Evolutionary conservation across 495 filamentous ascomycete species (phyloP).

Genomic region (Glutinoglossum americanum): DNA sequence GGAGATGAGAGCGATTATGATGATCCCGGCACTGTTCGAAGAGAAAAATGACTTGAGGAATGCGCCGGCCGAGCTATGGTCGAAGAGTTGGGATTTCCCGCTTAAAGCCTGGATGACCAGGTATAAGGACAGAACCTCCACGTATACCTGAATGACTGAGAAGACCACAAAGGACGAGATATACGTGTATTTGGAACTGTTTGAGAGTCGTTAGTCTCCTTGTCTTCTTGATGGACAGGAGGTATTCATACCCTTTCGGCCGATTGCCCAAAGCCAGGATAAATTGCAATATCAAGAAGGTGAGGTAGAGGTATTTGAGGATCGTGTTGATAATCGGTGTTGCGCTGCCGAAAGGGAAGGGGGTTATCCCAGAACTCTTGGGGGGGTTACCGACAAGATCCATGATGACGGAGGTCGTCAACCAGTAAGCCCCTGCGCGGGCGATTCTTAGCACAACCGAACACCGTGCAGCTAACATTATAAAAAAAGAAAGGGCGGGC

Average conservation of each 20-base stretch:
- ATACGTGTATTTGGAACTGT: conserved; percentile 66
- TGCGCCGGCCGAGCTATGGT: conserved; percentile 24
- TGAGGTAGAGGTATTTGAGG: conserved; percentile 80
- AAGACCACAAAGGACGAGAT: conserved; percentile 77
- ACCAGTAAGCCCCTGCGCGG: conserved; percentile 66
- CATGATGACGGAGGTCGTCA: conserved; percentile 94
- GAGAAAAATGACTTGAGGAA: conserved; percentile 61
- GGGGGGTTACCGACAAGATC: conserved; percentile 66
- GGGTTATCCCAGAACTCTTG: conserved; percentile 29
- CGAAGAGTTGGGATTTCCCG: conserved; percentile 27
- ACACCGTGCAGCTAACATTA: neutral
- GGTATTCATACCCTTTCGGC: conserved; percentile 43
- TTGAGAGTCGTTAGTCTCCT: neutral
- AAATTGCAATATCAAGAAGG: conserved; percentile 80
- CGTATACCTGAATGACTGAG: conserved; percentile 70
- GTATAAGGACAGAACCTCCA: conserved; percentile 73
- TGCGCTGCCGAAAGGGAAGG: conserved; percentile 70
- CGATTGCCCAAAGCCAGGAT: conserved; percentile 91
- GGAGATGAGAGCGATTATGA: conserved; percentile 78
- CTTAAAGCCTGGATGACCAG: conserved; percentile 68
- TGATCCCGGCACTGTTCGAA: conserved; percentile 53
- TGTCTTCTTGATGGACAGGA: neutral
- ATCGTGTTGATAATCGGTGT: conserved; percentile 85
- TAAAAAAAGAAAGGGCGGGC: too few relatives aligned
- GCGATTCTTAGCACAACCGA: neutral